Conservation (phyloP, 2,329 filamentous ascomycete species). For the Cryphonectria japonica region DNA sequence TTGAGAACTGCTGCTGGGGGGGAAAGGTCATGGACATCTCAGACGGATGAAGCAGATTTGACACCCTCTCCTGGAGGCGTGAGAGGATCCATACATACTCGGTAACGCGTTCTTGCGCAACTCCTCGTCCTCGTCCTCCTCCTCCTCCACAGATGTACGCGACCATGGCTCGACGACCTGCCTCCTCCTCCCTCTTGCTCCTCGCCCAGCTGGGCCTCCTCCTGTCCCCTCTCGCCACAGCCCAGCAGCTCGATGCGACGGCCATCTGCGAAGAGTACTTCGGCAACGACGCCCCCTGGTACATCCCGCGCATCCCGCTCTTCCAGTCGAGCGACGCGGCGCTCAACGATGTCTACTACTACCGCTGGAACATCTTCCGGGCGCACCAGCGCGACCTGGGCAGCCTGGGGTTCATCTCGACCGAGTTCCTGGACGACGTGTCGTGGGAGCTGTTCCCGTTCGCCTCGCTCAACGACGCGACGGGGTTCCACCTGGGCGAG, state of each 20-base stretch:
- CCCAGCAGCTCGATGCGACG: constrained; percentile 20
- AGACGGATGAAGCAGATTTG: not conserved
- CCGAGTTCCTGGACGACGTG: constrained; percentile 49
- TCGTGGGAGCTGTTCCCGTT: constrained; percentile 47
- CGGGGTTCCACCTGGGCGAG: constrained; percentile 48
- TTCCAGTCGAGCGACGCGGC: constrained; percentile 44
- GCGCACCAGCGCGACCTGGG: constrained; percentile 49
- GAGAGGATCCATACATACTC: not conserved
- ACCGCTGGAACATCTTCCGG: constrained; percentile 49
- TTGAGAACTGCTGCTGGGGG: too few species aligned
- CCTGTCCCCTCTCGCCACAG: not conserved
- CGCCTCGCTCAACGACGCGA: constrained; percentile 48
- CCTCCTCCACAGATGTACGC: not conserved
- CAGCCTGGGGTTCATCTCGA: constrained; percentile 46
- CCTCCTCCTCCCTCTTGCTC: not conserved
- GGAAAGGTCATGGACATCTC: not conserved
- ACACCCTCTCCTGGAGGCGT: not conserved
- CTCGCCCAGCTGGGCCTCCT: constrained; percentile 4
- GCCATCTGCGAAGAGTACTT: constrained; percentile 36
- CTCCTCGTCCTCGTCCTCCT: too few species aligned
- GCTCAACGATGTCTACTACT: constrained; percentile 49
- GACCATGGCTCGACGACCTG: constrained; percentile 1
- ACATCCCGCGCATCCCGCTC: constrained; percentile 42
- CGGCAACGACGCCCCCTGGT: constrained; percentile 46
- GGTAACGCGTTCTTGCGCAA: not conserved